Evolutionary conservation across 208 protist genomes (phyloP).

Genomic region (Trypanosoma platydactyli): DNA sequence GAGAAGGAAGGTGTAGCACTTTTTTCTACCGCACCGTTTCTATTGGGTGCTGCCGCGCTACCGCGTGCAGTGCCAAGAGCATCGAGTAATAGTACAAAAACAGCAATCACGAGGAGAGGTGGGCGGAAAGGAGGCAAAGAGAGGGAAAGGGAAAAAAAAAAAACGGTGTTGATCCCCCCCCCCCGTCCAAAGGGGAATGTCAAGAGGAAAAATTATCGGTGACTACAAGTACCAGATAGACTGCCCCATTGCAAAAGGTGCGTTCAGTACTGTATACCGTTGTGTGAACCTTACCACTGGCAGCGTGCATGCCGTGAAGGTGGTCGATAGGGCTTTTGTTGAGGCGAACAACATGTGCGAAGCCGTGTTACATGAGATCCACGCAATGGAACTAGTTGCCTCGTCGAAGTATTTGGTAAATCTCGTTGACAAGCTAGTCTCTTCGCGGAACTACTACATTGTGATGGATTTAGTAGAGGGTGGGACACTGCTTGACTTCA

Average conservation of each 20-base stretch:
- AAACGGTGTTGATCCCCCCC: slow-evolving; percentile 11
- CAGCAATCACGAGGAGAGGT: no score
- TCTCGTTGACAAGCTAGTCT: slow-evolving; percentile 78
- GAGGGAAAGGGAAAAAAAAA: not conserved
- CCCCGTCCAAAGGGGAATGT: slow-evolving; percentile 32
- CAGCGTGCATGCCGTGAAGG: slow-evolving; percentile 67
- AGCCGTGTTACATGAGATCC: slow-evolving; percentile 67
- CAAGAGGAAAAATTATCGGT: slow-evolving; percentile 53
- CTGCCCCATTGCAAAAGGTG: slow-evolving; percentile 56
- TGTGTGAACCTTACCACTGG: slow-evolving; percentile 48
- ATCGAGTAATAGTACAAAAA: no score
- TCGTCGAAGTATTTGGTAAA: slow-evolving; percentile 52
- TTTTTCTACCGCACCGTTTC: no score
- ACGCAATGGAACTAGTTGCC: slow-evolving; percentile 53
- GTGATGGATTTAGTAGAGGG: slow-evolving; percentile 80
- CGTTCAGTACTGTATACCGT: slow-evolving; percentile 84
- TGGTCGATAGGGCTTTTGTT: slow-evolving; percentile 49
- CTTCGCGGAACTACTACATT: slow-evolving; percentile 78
- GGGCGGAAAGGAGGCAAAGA: no score
- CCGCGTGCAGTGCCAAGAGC: no score
- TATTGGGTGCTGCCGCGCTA: no score
- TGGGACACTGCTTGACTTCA: slow-evolving; percentile 67
- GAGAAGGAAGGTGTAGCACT: no score
- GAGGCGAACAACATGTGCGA: slow-evolving; percentile 52
- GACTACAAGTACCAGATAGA: slow-evolving; percentile 68